Base-by-base conservation (phyloP, 2,329 filamentous ascomycete genomes). In the Penicillium sp. region DNA sequence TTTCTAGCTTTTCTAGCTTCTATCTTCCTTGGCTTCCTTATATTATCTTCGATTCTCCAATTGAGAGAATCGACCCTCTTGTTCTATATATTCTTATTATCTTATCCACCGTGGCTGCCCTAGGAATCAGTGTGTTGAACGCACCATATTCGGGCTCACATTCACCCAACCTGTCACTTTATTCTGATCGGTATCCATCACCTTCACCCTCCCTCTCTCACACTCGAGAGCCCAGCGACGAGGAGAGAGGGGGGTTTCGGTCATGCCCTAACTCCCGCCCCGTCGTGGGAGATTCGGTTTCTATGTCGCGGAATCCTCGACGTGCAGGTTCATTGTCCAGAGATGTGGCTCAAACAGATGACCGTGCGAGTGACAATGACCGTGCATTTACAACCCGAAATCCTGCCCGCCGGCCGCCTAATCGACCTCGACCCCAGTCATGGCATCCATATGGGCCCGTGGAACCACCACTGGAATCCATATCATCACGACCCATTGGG, bases 271-370 rank as follows among this genome's bases (percentile, higher is more conserved):
- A 61, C 58, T 59, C 63, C 58, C 66, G 58, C 52, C 58, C 61
- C 47, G 54, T 60, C 57, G 60, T 68, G 65, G 65, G 67, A 68
- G 63, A 71, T 57, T 62, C 65, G 67, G 61, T 69, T 65, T 70
- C 68, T 66, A 76, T 76, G 74, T 76, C 74, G 71, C 69, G 70
- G 57, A 65, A 65, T 58, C 62, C 67, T 60, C 62, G 69, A 52
- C 65, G 62, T 50, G 64, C 68, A 61, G 67, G 59, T 55, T 63
- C 64, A 60, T 64, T 67, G 55, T 62, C 68, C 61, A 66, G 68
- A 58, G 65, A 69, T 68, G 61, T 58, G 39, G 56, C 61, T 42
- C 63, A 57, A 48, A 42, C 58, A 53, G 65, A 66, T 52, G 60
- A 53, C 40, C 62, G 59, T 49, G 55, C 57, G 42, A 58, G 64